Conservation (phyloP, 257 asterid genomes). For the Anisodus acutangulus region DNA sequence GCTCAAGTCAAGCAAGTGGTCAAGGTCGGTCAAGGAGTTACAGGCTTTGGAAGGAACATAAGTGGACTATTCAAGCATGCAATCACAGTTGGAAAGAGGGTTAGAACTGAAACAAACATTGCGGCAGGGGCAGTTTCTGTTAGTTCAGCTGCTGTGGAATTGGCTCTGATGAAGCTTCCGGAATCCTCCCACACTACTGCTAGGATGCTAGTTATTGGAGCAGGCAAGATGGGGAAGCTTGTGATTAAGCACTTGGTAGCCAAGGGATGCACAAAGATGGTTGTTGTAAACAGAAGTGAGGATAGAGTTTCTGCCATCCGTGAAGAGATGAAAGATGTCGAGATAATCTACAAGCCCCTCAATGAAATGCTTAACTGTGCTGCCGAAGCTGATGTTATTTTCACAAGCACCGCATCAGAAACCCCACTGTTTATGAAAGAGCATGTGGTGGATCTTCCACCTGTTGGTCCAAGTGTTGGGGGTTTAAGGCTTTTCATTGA, state of each 20-base stretch:
- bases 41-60: conserved; percentile 87
- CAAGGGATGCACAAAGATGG: conserved; percentile 89
- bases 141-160: conserved; percentile 94
- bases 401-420: conserved; percentile 88
- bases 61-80: conserved; percentile 96
- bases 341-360: conserved; percentile 74
- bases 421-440: conserved; percentile 70
- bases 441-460: conserved; percentile 59
- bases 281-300: conserved; percentile 78
- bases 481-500: conserved; percentile 75
- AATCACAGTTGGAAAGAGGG: conserved; percentile 91
- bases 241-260: conserved; percentile 92
- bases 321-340: conserved; percentile 71
- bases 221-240: conserved; percentile 99
- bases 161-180: conserved; percentile 91
- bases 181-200: conserved; percentile 65
- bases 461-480: conserved; percentile 53
- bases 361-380: conserved; percentile 63
- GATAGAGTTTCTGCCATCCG: conserved; percentile 77
- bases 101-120: conserved; percentile 85
- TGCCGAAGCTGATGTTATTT: conserved; percentile 79
- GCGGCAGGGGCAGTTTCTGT: conserved; percentile 96
- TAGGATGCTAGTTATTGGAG: conserved; percentile 80
- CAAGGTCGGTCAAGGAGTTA: conserved; percentile 86
- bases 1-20: conserved; percentile 97